Evolutionary conservation across 805 yeast genomes (phyloP).

Genomic region (Torulaspora quercuum): DNA sequence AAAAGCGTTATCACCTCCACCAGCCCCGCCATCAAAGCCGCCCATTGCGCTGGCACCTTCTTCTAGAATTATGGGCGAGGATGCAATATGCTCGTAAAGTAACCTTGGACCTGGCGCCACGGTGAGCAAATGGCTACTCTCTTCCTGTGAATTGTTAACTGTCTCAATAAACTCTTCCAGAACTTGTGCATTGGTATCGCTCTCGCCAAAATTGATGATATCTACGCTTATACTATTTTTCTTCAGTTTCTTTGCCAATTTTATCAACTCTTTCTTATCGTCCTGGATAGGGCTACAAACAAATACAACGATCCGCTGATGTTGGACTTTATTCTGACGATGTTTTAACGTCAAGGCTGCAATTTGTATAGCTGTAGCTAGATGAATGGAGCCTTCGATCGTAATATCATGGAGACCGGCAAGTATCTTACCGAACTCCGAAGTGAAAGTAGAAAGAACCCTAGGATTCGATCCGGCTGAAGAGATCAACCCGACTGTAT

Average conservation of each 20-base stretch:
- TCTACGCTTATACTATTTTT: conserved; percentile 90
- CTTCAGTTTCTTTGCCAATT: conserved; percentile 86
- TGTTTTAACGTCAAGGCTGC: conserved; percentile 92
- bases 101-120: conserved; percentile 85
- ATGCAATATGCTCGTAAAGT: conserved; percentile 73
- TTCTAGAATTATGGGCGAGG: conserved; percentile 72
- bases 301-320: conserved; percentile 83
- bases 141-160: conserved; percentile 61
- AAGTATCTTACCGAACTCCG: conserved; percentile 80
- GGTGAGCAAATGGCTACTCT: conserved; percentile 76
- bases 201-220: conserved; percentile 89
- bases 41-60: conserved; percentile 48
- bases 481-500: conserved; percentile 85
- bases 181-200: conserved; percentile 66
- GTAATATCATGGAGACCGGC: conserved; percentile 78
- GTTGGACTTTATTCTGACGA: conserved; percentile 90
- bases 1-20: conserved; percentile 46
- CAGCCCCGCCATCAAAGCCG: conserved; percentile 44
- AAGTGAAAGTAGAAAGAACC: conserved; percentile 84
- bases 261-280: conserved; percentile 72
- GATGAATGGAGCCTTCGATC: conserved; percentile 63
- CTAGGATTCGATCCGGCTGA: conserved; percentile 83
- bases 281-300: conserved; percentile 75
- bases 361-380: conserved; percentile 84
- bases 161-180: conserved; percentile 73